Percentiles rank a stretch among this genome's conserved stretches.
Evolutionary conservation across 1,284 basidiomycete genomes (phyloP).

Genomic region (Sporisorium exsertum): DNA sequence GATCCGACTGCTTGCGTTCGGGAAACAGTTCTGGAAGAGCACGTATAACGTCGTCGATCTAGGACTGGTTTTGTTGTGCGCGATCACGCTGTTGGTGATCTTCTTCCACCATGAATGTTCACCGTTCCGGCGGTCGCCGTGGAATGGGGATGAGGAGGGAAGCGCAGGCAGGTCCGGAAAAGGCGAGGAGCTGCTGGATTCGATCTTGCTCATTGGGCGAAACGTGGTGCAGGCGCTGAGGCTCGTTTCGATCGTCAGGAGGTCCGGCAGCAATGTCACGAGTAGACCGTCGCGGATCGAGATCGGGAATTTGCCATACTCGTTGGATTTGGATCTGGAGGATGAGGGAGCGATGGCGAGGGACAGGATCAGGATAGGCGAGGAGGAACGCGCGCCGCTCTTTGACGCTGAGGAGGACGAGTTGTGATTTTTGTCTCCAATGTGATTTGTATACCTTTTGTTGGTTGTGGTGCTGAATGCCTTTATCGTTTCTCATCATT

Average conservation of each 20-base stretch:
- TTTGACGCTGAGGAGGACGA: constrained; percentile 53
- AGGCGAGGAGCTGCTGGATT: constrained; percentile 65
- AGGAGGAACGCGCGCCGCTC: constrained; percentile 49
- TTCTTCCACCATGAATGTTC: constrained; percentile 68
- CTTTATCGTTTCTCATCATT: background rate
- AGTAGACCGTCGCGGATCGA: constrained; percentile 62
- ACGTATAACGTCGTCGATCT: constrained; percentile 67
- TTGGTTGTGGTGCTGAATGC: background rate
- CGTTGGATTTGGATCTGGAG: constrained; percentile 65
- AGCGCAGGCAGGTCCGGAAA: constrained; percentile 46
- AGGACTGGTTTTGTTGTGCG: constrained; percentile 61
- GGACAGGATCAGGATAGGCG: constrained; percentile 64
- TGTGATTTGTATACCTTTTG: background rate
- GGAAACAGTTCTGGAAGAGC: constrained; percentile 68
- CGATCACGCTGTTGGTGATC: constrained; percentile 63
- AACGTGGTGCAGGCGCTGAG: constrained; percentile 66
- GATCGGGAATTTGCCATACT: constrained; percentile 56
- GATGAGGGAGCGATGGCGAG: constrained; percentile 64
- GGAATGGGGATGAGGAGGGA: background rate
- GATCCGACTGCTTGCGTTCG: constrained; percentile 62
- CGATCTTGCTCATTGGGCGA: constrained; percentile 63
- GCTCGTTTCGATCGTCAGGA: constrained; percentile 62
- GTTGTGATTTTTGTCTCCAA: constrained; percentile 10
- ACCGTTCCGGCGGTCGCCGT: constrained; percentile 47
- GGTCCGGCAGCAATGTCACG: constrained; percentile 59